Evolutionary conservation across 176 grass and related monocot species (phyloP).

Genomic region (Calamus simplicifolius): DNA sequence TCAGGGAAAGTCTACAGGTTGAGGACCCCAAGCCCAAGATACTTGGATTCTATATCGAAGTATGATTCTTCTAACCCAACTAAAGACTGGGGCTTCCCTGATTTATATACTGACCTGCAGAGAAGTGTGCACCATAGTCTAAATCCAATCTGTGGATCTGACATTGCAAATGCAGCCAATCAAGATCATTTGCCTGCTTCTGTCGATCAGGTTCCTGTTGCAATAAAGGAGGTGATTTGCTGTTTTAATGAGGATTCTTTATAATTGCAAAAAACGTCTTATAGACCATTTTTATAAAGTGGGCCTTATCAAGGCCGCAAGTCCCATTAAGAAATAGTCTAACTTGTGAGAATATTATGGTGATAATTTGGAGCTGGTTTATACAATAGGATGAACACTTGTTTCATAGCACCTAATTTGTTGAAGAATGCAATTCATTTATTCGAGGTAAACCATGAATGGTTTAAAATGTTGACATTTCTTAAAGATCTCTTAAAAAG

Average conservation of each 20-base stretch:
- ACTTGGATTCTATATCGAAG: conserved; percentile 58
- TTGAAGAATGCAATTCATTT: too few relatives aligned
- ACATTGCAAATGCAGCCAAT: conserved; percentile 9
- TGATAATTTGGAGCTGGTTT: too few relatives aligned
- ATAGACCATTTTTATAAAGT: too few relatives aligned
- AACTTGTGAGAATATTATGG: too few relatives aligned
- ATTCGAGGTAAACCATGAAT: too few relatives aligned
- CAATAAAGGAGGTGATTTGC: conserved; percentile 15
- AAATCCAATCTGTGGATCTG: conserved; percentile 21
- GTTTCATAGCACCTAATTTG: too few relatives aligned
- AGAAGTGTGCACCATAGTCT: conserved; percentile 14
- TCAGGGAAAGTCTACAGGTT: conserved; percentile 84
- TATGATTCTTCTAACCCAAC: conserved; percentile 84
- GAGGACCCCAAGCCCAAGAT: conserved; percentile 61
- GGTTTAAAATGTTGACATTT: too few relatives aligned
- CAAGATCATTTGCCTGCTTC: conserved; percentile 20
- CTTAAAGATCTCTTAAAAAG: too few relatives aligned
- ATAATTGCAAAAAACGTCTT: not conserved
- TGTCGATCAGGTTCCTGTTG: conserved; percentile 7
- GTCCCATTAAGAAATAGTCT: too few relatives aligned
- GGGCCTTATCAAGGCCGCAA: too few relatives aligned
- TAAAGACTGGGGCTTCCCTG: conserved; percentile 77
- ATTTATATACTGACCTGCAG: conserved; percentile 37
- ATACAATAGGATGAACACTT: too few relatives aligned
- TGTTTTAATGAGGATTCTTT: not conserved